Evolutionary conservation across 345 rosid species (phyloP), one percentile per base, ranked within the genome.

Genomic region (Noccaea caerulescens): DNA sequence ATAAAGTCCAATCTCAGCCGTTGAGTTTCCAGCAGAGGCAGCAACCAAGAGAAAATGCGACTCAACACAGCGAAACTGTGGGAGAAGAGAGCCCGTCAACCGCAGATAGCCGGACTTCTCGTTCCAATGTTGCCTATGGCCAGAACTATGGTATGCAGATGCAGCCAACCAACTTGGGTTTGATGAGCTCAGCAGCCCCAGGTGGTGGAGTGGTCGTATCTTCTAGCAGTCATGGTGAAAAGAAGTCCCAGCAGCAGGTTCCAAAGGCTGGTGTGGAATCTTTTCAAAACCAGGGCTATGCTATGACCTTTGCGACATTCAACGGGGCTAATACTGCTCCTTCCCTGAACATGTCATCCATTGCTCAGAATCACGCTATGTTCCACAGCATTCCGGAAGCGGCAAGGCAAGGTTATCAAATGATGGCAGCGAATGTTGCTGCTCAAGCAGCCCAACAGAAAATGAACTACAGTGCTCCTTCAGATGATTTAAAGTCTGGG

Each of bases 81-180:
- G 84, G 88, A 10, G 97, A 95, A 79, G 98, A 90, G 64, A 84
- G 93, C 63, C 93, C 91, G 42, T 81, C 96, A 71, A 82, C 90
- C 4, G 92, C 90, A 45, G 98, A 93, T 77, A 84, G 93, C 64
- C 83, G 90, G 64, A 79, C 80, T 1, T 73, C 93, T 58, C 92
- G 87, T 13, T 64, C 90, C 57, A 73, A 77, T 84, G 83, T 50
- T 59, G 69, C 81, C 5, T 89, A 82, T 69, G 81, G 90, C 4
- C 98, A 80, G 84, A 91, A 84, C 80, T 86, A 81, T 63, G 61
- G 89, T 14, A 59, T 91, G 84, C 80, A 86, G 32, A 68, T 89
- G 44, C 91, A 83, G 66, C 76, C 88, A 12, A 81, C 84, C 1
- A 89, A 88, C 70, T 88, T 87, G 65, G 81, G 91, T 53, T 73